Conservation (phyloP, 1,284 basidiomycete genomes). For the Ustilago sp. region DNA sequence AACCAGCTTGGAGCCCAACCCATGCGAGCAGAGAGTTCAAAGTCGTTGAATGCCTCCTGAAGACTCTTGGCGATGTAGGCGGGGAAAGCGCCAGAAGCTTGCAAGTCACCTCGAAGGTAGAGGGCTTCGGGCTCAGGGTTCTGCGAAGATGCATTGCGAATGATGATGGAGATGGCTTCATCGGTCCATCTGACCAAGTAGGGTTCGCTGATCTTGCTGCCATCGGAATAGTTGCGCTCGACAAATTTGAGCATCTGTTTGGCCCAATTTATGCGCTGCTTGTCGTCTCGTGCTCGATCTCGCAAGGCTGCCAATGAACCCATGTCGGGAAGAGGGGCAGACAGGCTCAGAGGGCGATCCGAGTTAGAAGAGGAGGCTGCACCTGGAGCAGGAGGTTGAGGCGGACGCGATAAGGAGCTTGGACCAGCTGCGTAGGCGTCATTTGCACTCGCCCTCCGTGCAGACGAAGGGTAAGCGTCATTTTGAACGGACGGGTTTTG, state of each 20-base stretch:
- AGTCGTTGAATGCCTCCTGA: slow-evolving; percentile 86
- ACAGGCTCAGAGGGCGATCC: slow-evolving; percentile 36
- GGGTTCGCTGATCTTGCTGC: slow-evolving; percentile 74
- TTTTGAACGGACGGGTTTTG: slow-evolving; percentile 22
- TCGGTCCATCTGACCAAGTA: slow-evolving; percentile 76
- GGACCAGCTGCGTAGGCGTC: slow-evolving; percentile 13
- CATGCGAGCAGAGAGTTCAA: slow-evolving; percentile 70
- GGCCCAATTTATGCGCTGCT: slow-evolving; percentile 79
- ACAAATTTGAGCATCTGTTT: slow-evolving; percentile 83
- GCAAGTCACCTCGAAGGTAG: slow-evolving; percentile 79
- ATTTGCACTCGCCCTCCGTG: slow-evolving; percentile 22
- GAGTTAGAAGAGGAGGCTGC: slow-evolving; percentile 7
- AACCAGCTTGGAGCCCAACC: slow-evolving; percentile 77
- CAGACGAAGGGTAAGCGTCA: slow-evolving; percentile 3
- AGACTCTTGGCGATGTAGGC: slow-evolving; percentile 75
- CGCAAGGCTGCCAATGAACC: slow-evolving; percentile 48
- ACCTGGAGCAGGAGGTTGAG: slow-evolving; percentile 10
- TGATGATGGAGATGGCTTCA: slow-evolving; percentile 72
- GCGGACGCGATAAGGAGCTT: not conserved
- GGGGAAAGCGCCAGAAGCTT: slow-evolving; percentile 75
- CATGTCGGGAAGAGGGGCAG: slow-evolving; percentile 61
- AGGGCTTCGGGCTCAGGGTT: slow-evolving; percentile 78
- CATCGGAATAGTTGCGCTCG: slow-evolving; percentile 71
- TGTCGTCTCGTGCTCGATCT: slow-evolving; percentile 72
- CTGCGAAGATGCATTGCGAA: slow-evolving; percentile 41